Evolutionary conservation across 352 stramenopile genomes (phyloP).

Genomic region (Phytophthora sp.): DNA sequence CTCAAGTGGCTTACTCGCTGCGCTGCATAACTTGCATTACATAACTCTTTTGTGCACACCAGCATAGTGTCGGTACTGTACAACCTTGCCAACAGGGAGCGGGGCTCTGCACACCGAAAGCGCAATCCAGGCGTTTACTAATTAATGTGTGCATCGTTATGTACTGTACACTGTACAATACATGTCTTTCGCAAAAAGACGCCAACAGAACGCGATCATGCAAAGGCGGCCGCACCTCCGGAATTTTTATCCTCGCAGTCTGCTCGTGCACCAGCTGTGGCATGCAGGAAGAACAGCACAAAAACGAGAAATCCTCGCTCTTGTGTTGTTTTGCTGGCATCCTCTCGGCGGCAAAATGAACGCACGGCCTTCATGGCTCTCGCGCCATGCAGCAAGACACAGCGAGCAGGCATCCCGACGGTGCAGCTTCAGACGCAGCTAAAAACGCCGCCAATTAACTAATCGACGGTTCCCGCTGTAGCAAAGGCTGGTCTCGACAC

Average conservation of each 20-base stretch:
- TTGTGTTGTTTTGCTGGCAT: no score
- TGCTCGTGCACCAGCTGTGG: constrained; percentile 25
- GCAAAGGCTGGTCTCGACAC: background rate
- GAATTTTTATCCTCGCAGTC: constrained; percentile 27
- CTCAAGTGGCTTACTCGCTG: no score
- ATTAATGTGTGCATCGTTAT: no score
- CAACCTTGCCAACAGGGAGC: constrained; percentile 3
- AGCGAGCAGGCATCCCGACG: constrained; percentile 17
- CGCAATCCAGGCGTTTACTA: constrained; percentile 32
- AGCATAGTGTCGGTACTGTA: no score
- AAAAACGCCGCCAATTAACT: constrained; percentile 9
- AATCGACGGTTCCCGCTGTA: background rate
- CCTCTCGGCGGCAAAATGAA: no score
- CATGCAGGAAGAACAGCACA: background rate
- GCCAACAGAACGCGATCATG: background rate
- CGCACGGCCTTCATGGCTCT: no score
- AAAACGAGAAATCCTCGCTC: no score
- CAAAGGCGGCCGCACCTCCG: constrained; percentile 32
- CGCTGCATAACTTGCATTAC: no score
- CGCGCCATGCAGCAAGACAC: constrained; percentile 1
- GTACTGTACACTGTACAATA: no score
- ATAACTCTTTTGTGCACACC: no score
- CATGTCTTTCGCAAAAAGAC: no score
- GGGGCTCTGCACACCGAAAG: constrained; percentile 13
- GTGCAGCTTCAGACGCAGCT: constrained; percentile 24